Conservation (phyloP, 192 early-diverging fungal species). For the Podila verticillata region DNA sequence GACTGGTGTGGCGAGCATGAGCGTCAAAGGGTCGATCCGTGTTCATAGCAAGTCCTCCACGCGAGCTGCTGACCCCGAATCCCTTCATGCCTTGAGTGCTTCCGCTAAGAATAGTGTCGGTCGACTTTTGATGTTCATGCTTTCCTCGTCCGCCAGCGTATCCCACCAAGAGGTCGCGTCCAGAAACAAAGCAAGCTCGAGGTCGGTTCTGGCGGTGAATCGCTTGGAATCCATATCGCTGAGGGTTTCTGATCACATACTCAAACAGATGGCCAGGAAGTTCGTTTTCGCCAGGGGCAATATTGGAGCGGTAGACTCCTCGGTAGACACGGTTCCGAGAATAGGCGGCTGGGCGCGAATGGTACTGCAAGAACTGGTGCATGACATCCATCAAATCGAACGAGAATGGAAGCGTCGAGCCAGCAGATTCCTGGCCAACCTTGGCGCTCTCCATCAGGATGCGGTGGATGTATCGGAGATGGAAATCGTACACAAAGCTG, state of each 20-base stretch:
- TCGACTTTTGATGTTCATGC: neutral
- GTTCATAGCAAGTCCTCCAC: conserved; percentile 16
- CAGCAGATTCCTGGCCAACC: conserved; percentile 5
- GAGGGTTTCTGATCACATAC: conserved; percentile 54
- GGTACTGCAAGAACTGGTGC: conserved; percentile 53
- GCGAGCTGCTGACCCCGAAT: conserved; percentile 20
- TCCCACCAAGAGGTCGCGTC: conserved; percentile 25
- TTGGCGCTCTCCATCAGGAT: conserved; percentile 55
- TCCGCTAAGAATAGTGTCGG: neutral
- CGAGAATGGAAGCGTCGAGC: conserved; percentile 37
- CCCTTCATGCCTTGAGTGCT: conserved; percentile 14
- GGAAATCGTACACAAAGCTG: conserved; percentile 71
- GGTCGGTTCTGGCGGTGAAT: conserved; percentile 50
- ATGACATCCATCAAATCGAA: conserved; percentile 62
- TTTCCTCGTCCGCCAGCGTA: conserved; percentile 1
- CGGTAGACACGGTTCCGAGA: conserved; percentile 63
- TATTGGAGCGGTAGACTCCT: conserved; percentile 53
- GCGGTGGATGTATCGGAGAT: conserved; percentile 60
- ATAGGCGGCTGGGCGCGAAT: conserved; percentile 57
- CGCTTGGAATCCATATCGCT: conserved; percentile 53
- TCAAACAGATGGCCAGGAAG: conserved; percentile 50
- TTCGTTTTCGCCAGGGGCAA: conserved; percentile 30
- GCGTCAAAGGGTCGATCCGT: conserved; percentile 13
- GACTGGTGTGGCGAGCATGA: conserved; percentile 37
- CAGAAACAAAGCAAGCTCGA: conserved; percentile 58